These are phyloP conservation scores for Plasmodium relictum DNA, from an alignment of 169 alveolate genomes.

Conservation along the genomic window DNA sequence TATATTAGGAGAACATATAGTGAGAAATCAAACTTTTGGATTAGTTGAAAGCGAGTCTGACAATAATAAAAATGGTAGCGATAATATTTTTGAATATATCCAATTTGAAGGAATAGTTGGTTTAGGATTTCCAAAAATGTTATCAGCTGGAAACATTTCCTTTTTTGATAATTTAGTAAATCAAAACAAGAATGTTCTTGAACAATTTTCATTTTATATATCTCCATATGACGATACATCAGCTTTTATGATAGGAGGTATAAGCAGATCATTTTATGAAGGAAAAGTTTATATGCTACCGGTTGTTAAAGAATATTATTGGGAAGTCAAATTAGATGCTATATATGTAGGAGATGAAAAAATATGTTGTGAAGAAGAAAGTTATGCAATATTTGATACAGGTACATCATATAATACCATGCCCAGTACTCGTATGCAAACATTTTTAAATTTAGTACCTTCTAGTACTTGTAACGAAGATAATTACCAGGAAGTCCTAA, in stretches of 20 bases:
- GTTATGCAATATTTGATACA: constrained; percentile 90
- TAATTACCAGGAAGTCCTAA: constrained; percentile 55
- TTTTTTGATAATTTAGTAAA: constrained; percentile 87
- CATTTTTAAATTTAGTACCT: constrained; percentile 76
- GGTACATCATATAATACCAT: constrained; percentile 91
- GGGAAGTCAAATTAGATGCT: constrained; percentile 91
- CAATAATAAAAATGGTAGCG: constrained; percentile 54
- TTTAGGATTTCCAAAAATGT: constrained; percentile 91
- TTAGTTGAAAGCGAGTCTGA: constrained; percentile 87
- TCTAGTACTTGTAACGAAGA: constrained; percentile 51
- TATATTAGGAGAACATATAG: constrained; percentile 83
- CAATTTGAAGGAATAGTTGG: constrained; percentile 93
- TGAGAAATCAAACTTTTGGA: constrained; percentile 88
- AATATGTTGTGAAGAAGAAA: constrained; percentile 88
- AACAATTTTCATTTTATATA: constrained; percentile 90
- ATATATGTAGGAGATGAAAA: constrained; percentile 88
- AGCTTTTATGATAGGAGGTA: constrained; percentile 84
- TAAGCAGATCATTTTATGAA: constrained; percentile 85
- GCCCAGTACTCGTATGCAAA: constrained; percentile 84
- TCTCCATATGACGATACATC: constrained; percentile 79
- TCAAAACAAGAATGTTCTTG: constrained; percentile 80
- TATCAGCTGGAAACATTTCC: constrained; percentile 87
- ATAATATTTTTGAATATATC: constrained; percentile 84
- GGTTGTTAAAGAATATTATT: constrained; percentile 90
- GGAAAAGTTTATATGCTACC: constrained; percentile 89